Percentiles rank a stretch among this genome's conserved stretches.
Conservation (phyloP, 371 early-diverging fungal species). For the Apophysomyces variabilis region DNA sequence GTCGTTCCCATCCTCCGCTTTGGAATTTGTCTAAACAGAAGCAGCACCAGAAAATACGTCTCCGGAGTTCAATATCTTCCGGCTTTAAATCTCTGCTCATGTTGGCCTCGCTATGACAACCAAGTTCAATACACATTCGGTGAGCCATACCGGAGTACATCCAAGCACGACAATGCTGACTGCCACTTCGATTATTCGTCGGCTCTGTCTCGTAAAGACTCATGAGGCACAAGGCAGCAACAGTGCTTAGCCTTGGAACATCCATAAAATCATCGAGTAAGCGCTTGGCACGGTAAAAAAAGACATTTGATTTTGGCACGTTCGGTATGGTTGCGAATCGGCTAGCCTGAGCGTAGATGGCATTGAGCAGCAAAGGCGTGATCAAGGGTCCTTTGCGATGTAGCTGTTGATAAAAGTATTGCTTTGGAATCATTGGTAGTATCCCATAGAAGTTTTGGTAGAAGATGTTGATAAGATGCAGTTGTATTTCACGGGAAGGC, state of each 20-base stretch:
- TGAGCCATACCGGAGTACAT: constrained; percentile 23
- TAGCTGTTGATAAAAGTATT: constrained; percentile 26
- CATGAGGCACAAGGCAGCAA: constrained; percentile 38
- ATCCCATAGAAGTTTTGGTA: constrained; percentile 39
- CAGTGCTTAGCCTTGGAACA: constrained; percentile 39
- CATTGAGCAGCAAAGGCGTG: constrained; percentile 38
- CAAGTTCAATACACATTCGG: constrained; percentile 22
- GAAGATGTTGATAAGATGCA: constrained; percentile 39
- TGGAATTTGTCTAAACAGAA: constrained; percentile 40
- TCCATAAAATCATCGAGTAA: constrained; percentile 44
- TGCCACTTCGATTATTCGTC: constrained; percentile 17
- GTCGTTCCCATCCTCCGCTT: constrained; percentile 37
- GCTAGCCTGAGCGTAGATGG: constrained; percentile 31
- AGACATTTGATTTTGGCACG: constrained; percentile 26
- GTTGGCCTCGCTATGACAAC: constrained; percentile 12
- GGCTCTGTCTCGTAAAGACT: constrained; percentile 37
- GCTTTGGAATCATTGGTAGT: constrained; percentile 25
- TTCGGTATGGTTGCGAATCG: constrained; percentile 16
- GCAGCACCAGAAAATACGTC: constrained; percentile 38
- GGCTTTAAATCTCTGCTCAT: constrained; percentile 15
- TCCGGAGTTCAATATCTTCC: constrained; percentile 29
- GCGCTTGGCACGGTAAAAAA: constrained; percentile 38
- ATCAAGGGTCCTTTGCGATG: constrained; percentile 31
- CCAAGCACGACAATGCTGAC: constrained; percentile 23
- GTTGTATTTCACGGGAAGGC: constrained; percentile 32